Evolutionary conservation across 257 asterid genomes (phyloP), one percentile per base, ranked within the genome.

Genomic region (Rehmannia glutinosa): DNA sequence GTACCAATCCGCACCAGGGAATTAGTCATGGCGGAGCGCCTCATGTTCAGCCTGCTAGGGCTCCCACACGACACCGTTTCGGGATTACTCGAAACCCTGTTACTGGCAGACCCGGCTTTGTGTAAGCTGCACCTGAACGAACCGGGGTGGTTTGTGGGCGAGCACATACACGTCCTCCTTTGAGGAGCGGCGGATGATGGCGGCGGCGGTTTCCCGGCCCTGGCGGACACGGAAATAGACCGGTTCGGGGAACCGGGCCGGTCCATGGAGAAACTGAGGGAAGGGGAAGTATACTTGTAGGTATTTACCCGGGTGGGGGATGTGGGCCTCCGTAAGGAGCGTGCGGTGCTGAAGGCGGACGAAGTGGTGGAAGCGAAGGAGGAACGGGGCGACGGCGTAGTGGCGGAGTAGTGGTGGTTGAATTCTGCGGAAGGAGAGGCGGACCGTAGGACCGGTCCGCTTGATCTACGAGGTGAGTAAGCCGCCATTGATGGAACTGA

Each of bases 61-160:
- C 60, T 65, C 39, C 73, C 77, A 17, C 30, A 81, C 73, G 38
- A 32, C 4, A 32, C 38, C 20, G n/a, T n/a, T n/a, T n/a, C n/a
- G n/a, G n/a, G n/a, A n/a, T n/a, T n/a, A n/a, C n/a, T n/a, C n/a
- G n/a, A n/a, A n/a, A 11, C 41, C 21, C 19, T 16, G 72, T 25
- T 20, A 25, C 32, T 50, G 19, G 20, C 60, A 19, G 25, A 13
- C 38, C 43, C 38, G 30, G 66, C 8, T 43, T 82, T 86, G 62
- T 86, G 94, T 27, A 82, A 68, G 58, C 90, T 76, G 78, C 94
- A 86, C 33, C 94, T 70, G 75, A 86, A 86, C 56, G 94, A 86
- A 8, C 94, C 94, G 4, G 94, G 90, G 74, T 86, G 94, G 46
- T 68, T 86, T 0, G 90, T 84, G 6, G 90, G 94, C 6, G 94